A percentile compares a stretch with the other conserved stretches of the same genome.
These are phyloP conservation scores for Eimeria acervulina DNA, from an alignment of 169 alveolate genomes.

Conservation along the genomic window DNA sequence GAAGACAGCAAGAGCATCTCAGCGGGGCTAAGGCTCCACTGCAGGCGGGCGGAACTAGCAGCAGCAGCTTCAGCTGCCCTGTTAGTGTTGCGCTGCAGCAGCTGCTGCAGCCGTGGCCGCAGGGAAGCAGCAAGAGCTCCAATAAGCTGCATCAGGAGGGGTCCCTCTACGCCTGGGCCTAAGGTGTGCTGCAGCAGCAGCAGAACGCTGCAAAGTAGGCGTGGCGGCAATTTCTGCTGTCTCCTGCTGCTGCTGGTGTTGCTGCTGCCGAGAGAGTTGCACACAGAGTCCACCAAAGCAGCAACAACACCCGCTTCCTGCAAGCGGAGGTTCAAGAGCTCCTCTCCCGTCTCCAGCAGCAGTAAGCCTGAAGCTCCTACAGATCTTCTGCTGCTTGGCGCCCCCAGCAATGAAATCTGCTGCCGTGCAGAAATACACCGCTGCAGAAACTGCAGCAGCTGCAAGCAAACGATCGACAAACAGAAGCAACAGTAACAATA, in stretches of 20 bases:
- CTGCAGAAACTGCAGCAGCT: constrained; percentile 67
- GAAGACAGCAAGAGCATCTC: constrained; percentile 55
- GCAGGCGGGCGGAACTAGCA: background rate
- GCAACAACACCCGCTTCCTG: constrained; percentile 61
- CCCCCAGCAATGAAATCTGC: constrained; percentile 29
- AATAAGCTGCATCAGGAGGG: constrained; percentile 44
- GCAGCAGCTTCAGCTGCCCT: constrained; percentile 33
- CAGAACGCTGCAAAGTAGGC: constrained; percentile 66
- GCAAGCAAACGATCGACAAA: background rate
- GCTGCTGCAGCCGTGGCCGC: constrained; percentile 75
- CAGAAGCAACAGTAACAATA: background rate
- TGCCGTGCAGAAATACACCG: constrained; percentile 62
- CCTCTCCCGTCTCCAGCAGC: constrained; percentile 64
- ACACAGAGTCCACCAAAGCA: constrained; percentile 59
- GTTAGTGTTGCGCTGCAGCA: constrained; percentile 70
- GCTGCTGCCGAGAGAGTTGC: constrained; percentile 36
- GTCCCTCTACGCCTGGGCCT: constrained; percentile 11
- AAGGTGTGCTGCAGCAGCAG: constrained; percentile 78
- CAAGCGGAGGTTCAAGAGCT: constrained; percentile 12
- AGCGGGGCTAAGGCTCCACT: constrained; percentile 34
- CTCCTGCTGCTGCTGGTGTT: constrained; percentile 32
- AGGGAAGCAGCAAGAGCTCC: constrained; percentile 58
- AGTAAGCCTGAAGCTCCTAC: constrained; percentile 5
- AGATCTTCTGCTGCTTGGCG: background rate
- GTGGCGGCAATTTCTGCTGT: constrained; percentile 74